Evolutionary conservation across 2,329 filamentous ascomycete species (phyloP).

Genomic region (Cercospora zeina): DNA sequence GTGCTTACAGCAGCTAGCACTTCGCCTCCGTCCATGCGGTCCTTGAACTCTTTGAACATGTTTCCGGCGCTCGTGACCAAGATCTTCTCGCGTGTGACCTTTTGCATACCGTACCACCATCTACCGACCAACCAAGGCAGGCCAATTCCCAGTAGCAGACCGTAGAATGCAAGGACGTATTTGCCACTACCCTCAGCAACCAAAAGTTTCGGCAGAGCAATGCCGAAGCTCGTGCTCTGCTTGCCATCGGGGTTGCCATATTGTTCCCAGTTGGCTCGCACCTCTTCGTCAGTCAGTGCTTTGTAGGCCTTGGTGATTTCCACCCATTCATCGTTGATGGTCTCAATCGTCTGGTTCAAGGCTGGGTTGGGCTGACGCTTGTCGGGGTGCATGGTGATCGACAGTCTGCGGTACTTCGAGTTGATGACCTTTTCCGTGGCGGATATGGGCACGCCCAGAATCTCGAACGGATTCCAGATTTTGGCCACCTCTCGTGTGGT

Average conservation of each 20-base stretch:
- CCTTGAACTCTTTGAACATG: constrained; percentile 89
- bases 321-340: constrained; percentile 83
- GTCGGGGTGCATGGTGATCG: constrained; percentile 86
- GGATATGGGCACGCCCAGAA: constrained; percentile 80
- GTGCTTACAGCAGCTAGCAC: constrained; percentile 79
- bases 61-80: constrained; percentile 91
- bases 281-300: constrained; percentile 92
- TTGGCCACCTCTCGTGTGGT: constrained; percentile 71
- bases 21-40: constrained; percentile 75
- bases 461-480: constrained; percentile 96
- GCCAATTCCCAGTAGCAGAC: constrained; percentile 80
- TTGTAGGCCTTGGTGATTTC: constrained; percentile 98
- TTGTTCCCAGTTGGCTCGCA: constrained; percentile 94
- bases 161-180: constrained; percentile 90
- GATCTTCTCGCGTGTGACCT: constrained; percentile 88
- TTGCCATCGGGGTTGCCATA: constrained; percentile 97
- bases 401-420: constrained; percentile 82
- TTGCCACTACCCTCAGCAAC: constrained; percentile 92
- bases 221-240: constrained; percentile 97
- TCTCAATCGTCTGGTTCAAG: constrained; percentile 86
- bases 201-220: constrained; percentile 90
- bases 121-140: constrained; percentile 90
- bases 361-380: constrained; percentile 79
- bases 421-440: constrained; percentile 89
- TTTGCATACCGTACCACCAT: constrained; percentile 98